These are phyloP conservation scores for Pseudisothecium myosuroides DNA, from an alignment of 225 moss, liverwort and hornwort genomes.

Conservation along the genomic window DNA sequence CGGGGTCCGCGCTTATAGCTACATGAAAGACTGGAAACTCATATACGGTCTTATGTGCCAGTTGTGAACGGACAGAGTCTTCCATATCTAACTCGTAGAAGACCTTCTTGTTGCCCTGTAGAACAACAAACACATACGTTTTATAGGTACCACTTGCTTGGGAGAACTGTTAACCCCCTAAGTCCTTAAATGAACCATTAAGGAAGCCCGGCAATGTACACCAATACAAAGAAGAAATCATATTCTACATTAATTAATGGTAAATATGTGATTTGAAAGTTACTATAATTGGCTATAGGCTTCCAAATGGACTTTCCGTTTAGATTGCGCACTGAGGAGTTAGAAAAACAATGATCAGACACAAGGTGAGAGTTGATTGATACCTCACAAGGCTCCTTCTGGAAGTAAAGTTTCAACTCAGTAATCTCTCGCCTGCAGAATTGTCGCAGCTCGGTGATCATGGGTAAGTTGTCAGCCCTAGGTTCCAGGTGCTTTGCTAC, in stretches of 20 bases:
- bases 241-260: not conserved
- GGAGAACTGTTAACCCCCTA: not conserved
- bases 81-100: conserved; percentile 50
- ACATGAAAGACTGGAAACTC: conserved; percentile 79
- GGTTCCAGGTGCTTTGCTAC: conserved; percentile 46
- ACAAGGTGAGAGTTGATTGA: not conserved
- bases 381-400: conserved; percentile 64
- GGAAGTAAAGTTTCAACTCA: conserved; percentile 54
- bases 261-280: not conserved
- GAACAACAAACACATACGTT: not conserved
- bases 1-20: conserved; percentile 26
- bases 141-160: not conserved
- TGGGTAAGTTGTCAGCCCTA: conserved; percentile 23
- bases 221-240: not conserved
- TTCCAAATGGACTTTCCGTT: not conserved
- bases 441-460: conserved; percentile 44
- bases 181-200: not conserved
- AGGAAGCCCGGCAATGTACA: not conserved
- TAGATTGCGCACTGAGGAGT: not conserved
- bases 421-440: conserved; percentile 33
- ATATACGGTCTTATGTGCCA: conserved; percentile 66
- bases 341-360: not conserved
- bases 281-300: not conserved
- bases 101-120: conserved; percentile 51
- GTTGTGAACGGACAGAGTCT: conserved; percentile 41